Base-by-base conservation (phyloP, 1,139 yeast genomes). In the Suhomyces bolitotheri region DNA sequence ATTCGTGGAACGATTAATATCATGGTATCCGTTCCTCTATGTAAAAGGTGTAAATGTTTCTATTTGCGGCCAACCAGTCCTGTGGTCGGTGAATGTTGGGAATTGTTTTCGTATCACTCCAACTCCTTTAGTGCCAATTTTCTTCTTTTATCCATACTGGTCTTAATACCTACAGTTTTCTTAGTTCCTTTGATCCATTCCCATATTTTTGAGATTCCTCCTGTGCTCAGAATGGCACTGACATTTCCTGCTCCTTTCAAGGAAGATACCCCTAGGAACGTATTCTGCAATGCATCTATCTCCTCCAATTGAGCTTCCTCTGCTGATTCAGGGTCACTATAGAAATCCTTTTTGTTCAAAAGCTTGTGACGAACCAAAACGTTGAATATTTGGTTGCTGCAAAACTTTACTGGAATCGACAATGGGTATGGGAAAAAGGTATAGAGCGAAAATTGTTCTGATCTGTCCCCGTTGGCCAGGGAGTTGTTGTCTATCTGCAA, bases 381-480 rank as follows among this genome's bases (percentile, higher is more conserved):
- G 19, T 43, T 48, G 44, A 54, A 66, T 2, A 49, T 39, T 9
- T 44, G 28, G 23, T 44, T 41, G 1, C 62, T 34, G 0, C 57
- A 7, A 1, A 53, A 12, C 34, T 53, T 51, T 1, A 68, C 58
- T 0, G 63, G 5, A 5, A 52, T 23, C 5, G 73, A 64, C 5
- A 71, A 20, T 1, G 76, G 76, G 16, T 53, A 53, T 2, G 76
- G 77, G 54, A 71, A 70, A 49, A 71, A 70, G 3, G 76, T 67
- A 32, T 59, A 46, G 13, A 71, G 47, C 16, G 75, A 54, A 47
- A 71, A 71, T 41, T 64, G 72, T 11, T 61, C 64, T 0, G 73
- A 60, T 35, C 74, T 50, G 40, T 71, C 76, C 13, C 76, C 76
- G 32, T 43, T 50, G 7, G 53, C 35, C 10, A 45, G 44, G n/a